Base-by-base conservation (phyloP, 2,329 filamentous ascomycete species). In the Niveomyces coronatus region DNA sequence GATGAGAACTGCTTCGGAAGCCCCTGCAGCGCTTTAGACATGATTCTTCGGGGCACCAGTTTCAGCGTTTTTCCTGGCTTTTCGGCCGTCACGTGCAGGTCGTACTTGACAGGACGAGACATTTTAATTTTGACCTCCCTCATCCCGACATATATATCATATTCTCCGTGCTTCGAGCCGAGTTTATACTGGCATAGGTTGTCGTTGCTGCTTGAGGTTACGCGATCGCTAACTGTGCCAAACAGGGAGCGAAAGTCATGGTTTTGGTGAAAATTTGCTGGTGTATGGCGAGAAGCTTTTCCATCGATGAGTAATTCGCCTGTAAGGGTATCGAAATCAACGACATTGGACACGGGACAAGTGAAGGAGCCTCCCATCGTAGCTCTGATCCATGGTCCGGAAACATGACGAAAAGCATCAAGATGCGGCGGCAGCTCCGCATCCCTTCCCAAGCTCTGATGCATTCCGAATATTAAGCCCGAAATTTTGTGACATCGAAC, bases 271-370 rank as follows among this genome's bases (percentile, higher is more conserved):
- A 7, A 41, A 1, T 24, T 3, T 1, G 14, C 1, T 7, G 14
- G 11, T 3, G 35, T 16, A 9, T 28, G 18, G 5, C n/a, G 27
- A 4, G 29, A 15, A 18, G 15, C 11, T 5, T 32, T 37, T 10
- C 39, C 39, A 22, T 41, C 30, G 13, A 37, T 14, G 0, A 37
- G 14, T 0, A 41, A 14, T 9, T 37, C 33, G 2, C 13, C 39
- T 2, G 20, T 28, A 17, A 37, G 15, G n/a, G 27, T 11, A 11
- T 41, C 37, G 0, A 36, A 16, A 14, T 41, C 55, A 48, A 19
- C 44, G 48, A 1, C 30, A 5, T 29, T 27, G 17, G 3, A 2
- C 0, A 10, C 5, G 1, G 5, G 3, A 7, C 1, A 2, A 3
- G 9, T 14, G 9, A 5, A 9, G 1, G 16, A 9, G 9, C 0